A percentile compares a stretch with the other conserved stretches of the same genome.
Evolutionary conservation across 225 moss, liverwort and hornwort genomes (phyloP).

Genomic region (Thuidium tamariscinum): DNA sequence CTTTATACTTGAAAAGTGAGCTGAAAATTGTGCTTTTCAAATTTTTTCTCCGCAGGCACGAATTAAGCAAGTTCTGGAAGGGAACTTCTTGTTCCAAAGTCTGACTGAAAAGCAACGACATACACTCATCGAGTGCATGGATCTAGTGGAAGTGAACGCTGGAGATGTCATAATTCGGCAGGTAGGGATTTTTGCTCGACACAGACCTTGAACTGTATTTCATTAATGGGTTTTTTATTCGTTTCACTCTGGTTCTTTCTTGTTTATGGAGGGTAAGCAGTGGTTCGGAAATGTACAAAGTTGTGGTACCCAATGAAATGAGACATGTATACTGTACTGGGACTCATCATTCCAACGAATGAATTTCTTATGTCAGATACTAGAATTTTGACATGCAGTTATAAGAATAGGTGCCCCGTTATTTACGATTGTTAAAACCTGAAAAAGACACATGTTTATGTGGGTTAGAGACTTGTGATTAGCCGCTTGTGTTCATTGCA

Average conservation of each 20-base stretch:
- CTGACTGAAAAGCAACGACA: conserved; percentile 35
- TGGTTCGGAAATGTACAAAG: background rate
- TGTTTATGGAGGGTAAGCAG: background rate
- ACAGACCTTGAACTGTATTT: background rate
- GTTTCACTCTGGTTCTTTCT: background rate
- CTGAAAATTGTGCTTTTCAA: background rate
- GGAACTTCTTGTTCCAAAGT: conserved; percentile 45
- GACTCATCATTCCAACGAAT: too few species aligned
- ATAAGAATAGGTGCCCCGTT: background rate
- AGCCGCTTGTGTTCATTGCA: background rate
- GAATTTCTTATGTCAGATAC: background rate
- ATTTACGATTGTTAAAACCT: background rate
- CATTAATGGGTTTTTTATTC: background rate
- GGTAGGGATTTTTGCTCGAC: conserved; percentile 4
- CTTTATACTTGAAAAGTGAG: background rate
- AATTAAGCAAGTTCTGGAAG: conserved; percentile 30
- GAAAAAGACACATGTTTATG: background rate
- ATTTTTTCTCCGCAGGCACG: conserved; percentile 10
- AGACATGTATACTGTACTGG: background rate
- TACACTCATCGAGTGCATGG: conserved; percentile 40
- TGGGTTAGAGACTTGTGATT: background rate
- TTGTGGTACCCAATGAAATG: too few species aligned
- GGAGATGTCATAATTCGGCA: conserved; percentile 45
- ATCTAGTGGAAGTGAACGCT: conserved; percentile 35
- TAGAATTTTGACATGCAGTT: background rate